Evolutionary conservation across 2,329 filamentous ascomycete species (phyloP).

Genomic region (Aspergillus sp.): DNA sequence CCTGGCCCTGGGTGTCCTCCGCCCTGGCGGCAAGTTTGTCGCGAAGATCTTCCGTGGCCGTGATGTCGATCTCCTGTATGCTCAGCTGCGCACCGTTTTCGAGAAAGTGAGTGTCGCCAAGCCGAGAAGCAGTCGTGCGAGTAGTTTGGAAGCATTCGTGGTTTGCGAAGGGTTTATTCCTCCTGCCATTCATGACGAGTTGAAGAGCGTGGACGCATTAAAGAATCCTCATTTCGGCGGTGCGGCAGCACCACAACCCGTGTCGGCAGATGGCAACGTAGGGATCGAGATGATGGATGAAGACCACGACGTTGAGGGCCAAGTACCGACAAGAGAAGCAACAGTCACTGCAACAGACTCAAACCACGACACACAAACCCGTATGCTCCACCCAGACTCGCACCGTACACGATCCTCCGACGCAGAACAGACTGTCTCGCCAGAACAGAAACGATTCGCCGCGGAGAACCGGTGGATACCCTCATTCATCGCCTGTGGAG

Average conservation of each 20-base stretch:
- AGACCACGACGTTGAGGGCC: constrained; percentile 35
- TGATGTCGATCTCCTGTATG: constrained; percentile 92
- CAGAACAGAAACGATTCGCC: constrained; percentile 19
- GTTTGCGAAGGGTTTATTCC: constrained; percentile 92
- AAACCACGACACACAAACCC: constrained; percentile 17
- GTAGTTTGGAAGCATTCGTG: constrained; percentile 93
- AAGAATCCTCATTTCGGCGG: constrained; percentile 36
- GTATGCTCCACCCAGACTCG: constrained; percentile 32
- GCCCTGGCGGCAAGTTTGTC: constrained; percentile 90
- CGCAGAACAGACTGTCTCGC: constrained; percentile 9
- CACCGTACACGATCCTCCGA: constrained; percentile 12
- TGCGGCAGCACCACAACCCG: constrained; percentile 21
- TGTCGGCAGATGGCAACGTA: constrained; percentile 25
- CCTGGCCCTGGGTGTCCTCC: constrained; percentile 83
- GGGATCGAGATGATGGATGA: constrained; percentile 29
- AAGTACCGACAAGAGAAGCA: constrained; percentile 1
- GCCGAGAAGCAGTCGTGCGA: constrained; percentile 87
- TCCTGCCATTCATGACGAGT: constrained; percentile 40
- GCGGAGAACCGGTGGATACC: constrained; percentile 70
- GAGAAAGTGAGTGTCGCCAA: constrained; percentile 83
- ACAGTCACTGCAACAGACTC: constrained; percentile 3
- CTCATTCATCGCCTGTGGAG: constrained; percentile 93
- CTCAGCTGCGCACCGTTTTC: constrained; percentile 89
- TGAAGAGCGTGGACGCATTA: constrained; percentile 36
- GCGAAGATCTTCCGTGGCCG: constrained; percentile 95